These are phyloP conservation scores for Papilionanthe hybrid DNA, from an alignment of 116 monocot species.

Conservation along the genomic window DNA sequence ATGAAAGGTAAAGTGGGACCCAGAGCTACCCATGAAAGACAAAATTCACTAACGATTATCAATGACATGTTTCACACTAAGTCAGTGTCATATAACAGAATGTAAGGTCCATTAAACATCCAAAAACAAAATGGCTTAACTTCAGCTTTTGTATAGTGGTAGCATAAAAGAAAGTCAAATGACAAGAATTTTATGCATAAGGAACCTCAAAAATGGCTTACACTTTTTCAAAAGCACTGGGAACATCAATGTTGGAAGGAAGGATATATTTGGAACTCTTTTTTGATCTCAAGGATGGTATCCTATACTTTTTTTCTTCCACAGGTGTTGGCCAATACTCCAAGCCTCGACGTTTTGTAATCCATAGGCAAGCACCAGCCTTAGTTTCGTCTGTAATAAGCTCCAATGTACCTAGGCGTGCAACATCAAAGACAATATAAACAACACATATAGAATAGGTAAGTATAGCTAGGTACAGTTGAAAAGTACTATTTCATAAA, in stretches of 20 bases:
- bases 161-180: neutral
- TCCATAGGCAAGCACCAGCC: conserved; percentile 92
- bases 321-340: conserved; percentile 78
- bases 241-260: conserved; percentile 40
- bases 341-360: conserved; percentile 81
- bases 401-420: conserved; percentile 61
- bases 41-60: neutral
- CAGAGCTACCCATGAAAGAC: neutral
- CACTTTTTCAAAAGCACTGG: conserved; percentile 69
- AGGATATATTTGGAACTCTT: conserved; percentile 26
- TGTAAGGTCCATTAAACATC: neutral
- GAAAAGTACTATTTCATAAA: conserved; percentile 1
- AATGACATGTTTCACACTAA: neutral
- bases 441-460: neutral
- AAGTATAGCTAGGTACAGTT: neutral
- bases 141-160: neutral
- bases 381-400: conserved; percentile 85
- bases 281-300: conserved; percentile 27
- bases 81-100: neutral
- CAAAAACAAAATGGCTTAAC: neutral
- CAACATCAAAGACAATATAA: conserved; percentile 4
- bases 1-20: neutral
- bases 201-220: conserved; percentile 23
- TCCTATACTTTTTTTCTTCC: conserved; percentile 63
- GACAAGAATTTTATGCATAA: neutral